Base-by-base conservation (phyloP, 2,329 filamentous ascomycete genomes). In the Alternaria arborescens region DNA sequence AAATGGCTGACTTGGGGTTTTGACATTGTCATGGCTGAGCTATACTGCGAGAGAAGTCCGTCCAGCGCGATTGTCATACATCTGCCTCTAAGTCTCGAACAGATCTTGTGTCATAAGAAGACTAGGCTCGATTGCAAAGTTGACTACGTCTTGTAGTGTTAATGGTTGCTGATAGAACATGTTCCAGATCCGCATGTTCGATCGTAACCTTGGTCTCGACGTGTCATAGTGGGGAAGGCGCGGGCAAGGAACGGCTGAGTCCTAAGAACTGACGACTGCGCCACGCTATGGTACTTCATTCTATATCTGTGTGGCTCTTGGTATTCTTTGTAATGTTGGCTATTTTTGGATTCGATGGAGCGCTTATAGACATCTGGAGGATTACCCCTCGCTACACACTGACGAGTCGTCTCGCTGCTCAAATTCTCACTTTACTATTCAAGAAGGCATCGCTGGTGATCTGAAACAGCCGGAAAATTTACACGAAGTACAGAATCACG, bases 261-360 rank as follows among this genome's bases (percentile, higher is more conserved):
- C 18, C 36, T 8, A 30, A 48, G n/a, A 41, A 22, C 5, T 55
- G 20, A 36, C 16, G 34, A 48, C 28, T 55, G 51, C 26, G 43
- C 26, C 34, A 47, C 36, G 22, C 16, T n/a, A 24, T 51, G 28
- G 30, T 26, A 18, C n/a, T 20, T 24, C 11, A 5, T 24, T n/a
- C 38, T 2, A 16, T 16, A 4, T 22, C 38, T 46, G 36, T 18
- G 26, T 20, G 38, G 20, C 43, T 22, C 38, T 60, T 59, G 41
- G 38, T 53, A 52, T 47, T 55, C 41, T 34, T 34, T 34, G 32
- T 34, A 34, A 34, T 34, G 26, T 22, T n/a, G 46, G 28, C 54
- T 64, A 64, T 61, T 61, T 58, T 58, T 55, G 47, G 54, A 14
- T 10, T 5, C 12, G 11, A 41, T 22, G 12, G 11, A 53, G 57